Base-by-base conservation (phyloP, 306 rosid genomes). In the Oemleria cerasiformis region DNA sequence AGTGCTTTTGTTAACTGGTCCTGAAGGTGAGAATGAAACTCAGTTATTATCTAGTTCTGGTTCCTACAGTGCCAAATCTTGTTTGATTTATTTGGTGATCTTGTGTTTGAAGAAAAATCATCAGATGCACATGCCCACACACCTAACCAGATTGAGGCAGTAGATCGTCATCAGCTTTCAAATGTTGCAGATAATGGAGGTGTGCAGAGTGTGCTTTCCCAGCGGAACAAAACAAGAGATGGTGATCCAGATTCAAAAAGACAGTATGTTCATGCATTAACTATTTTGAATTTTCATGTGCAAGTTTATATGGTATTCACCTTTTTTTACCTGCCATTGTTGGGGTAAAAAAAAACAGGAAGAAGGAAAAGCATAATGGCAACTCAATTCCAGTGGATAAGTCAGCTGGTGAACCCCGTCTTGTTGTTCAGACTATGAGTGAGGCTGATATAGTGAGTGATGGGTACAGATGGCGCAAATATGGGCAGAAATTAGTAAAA, bases 381-480 rank as follows among this genome's bases (percentile, higher is more conserved):
- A 82, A 87, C 55, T 60, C 61, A 65, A 13, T 70, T 70, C 58
- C 56, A 23, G 76, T 55, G 71, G 88, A 81, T 67, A 80, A 83
- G 86, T 70, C 87, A 78, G 77, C 65, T 70, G 71, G 79, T 70
- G 93, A 80, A 65, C 63, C 85, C 9, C 92, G 90, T 65, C 23
- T 75, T 68, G 90, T 92, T 62, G 90, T 90, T 84, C 88, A 84
- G 72, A 87, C 90, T 70, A 67, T 56, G 63, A 90, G 97, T 74
- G 94, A 87, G 86, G 88, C 86, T 79, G 98, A 89, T 84, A 70
- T 84, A 68, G 88, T 93, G 64, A 84, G 83, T 74, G 98, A 93
- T 65, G 98, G 98, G 70, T 84, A 84, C 79, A 90, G 96, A 71
- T 93, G 98, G 98, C 93, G 97, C 68, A 93, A 93, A 84, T 93